Percentiles rank a stretch among this genome's conserved stretches.
Evolutionary conservation across 164 flowering plant genomes (phyloP).

Genomic region (Piper betle): DNA sequence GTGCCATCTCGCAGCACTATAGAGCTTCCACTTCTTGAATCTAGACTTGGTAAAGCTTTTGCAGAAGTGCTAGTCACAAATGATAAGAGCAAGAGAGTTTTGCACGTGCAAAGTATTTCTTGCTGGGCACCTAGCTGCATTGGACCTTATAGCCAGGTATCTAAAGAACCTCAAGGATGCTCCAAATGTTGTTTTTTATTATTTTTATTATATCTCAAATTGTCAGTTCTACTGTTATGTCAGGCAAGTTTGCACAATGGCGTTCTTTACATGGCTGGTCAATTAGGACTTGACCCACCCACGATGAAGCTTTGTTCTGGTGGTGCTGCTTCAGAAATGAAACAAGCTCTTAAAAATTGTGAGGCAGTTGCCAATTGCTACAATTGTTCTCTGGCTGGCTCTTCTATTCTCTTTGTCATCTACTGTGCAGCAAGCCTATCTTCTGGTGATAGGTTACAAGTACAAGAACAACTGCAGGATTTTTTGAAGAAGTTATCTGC

Average conservation of each 20-base stretch:
- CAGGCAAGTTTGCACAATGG: slow-evolving; percentile 88
- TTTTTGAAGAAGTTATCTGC: slow-evolving; percentile 24
- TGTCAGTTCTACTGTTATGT: not conserved
- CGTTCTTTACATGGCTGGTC: slow-evolving; percentile 92
- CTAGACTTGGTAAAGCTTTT: slow-evolving; percentile 60
- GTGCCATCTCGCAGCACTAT: slow-evolving; percentile 97
- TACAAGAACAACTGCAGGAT: slow-evolving; percentile 32
- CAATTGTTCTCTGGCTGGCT: slow-evolving; percentile 55
- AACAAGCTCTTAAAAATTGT: slow-evolving; percentile 74
- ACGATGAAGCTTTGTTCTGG: slow-evolving; percentile 64
- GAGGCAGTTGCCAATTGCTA: slow-evolving; percentile 78
- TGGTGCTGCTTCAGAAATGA: slow-evolving; percentile 53
- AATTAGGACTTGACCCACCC: slow-evolving; percentile 95
- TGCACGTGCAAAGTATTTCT: slow-evolving; percentile 96
- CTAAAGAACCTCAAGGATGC: not conserved
- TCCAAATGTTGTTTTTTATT: not conserved
- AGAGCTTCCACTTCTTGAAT: slow-evolving; percentile 61
- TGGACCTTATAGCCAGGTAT: slow-evolving; percentile 98
- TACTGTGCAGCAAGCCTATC: slow-evolving; percentile 52
- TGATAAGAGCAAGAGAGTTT: slow-evolving; percentile 58
- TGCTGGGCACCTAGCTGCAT: slow-evolving; percentile 99
- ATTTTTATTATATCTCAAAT: not conserved
- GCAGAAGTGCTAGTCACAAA: slow-evolving; percentile 66
- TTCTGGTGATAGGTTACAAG: slow-evolving; percentile 25
- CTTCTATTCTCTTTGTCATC: slow-evolving; percentile 51